Evolutionary conservation across 768 basidiomycete species (phyloP).

Genomic region (Fistulinella prunicolor): DNA sequence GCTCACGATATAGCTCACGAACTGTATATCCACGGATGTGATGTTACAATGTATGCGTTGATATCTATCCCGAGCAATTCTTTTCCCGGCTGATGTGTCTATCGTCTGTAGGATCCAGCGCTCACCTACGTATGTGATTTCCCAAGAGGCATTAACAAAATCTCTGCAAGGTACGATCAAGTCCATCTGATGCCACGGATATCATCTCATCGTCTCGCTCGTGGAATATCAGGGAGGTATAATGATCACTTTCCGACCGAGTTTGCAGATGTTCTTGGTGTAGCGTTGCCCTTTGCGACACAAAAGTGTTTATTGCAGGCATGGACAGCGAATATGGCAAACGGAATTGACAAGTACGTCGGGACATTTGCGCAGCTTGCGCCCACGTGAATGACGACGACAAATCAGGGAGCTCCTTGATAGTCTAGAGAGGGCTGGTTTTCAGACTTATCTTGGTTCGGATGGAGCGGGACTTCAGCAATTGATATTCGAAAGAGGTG

Average conservation of each 20-base stretch:
- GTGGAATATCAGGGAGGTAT: slow-evolving; percentile 18
- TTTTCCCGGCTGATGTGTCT: not conserved
- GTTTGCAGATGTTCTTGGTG: slow-evolving; percentile 23
- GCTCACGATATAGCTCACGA: slow-evolving; percentile 41
- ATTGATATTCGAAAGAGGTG: slow-evolving; percentile 31
- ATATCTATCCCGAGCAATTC: slow-evolving; percentile 28
- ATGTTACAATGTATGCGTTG: slow-evolving; percentile 25
- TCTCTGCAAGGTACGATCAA: slow-evolving; percentile 14
- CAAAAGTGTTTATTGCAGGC: slow-evolving; percentile 13
- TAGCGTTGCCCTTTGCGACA: slow-evolving; percentile 22
- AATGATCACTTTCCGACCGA: slow-evolving; percentile 27
- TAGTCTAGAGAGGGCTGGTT: slow-evolving; percentile 35
- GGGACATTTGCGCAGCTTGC: not conserved
- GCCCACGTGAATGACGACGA: not conserved
- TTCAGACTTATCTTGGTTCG: slow-evolving; percentile 37
- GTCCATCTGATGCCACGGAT: not conserved
- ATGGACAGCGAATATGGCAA: slow-evolving; percentile 2
- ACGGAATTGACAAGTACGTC: slow-evolving; percentile 24
- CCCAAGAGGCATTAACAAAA: slow-evolving; percentile 5
- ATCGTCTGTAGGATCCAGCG: slow-evolving; percentile 23
- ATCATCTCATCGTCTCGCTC: not conserved
- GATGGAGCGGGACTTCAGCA: slow-evolving; percentile 36
- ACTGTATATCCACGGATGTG: slow-evolving; percentile 26
- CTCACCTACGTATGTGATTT: slow-evolving; percentile 30
- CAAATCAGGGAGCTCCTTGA: slow-evolving; percentile 36